Conservation (phyloP, 2,329 filamentous ascomycete genomes). For the Trichophaea hybrida region DNA sequence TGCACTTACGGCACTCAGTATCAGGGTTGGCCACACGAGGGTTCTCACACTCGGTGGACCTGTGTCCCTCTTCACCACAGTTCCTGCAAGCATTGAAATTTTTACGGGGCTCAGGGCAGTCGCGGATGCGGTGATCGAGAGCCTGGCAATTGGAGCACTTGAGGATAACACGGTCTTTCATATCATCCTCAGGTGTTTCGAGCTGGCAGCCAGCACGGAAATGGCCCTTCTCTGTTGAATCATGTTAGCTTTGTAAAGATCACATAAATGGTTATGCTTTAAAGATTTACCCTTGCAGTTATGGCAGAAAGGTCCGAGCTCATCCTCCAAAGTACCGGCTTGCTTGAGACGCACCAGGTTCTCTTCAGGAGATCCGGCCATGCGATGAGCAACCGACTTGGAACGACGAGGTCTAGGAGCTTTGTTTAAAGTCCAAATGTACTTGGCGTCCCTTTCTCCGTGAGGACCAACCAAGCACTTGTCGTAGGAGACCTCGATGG, state of each 20-base stretch:
- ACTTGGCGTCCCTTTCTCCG: slow-evolving; percentile 51
- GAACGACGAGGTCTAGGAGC: slow-evolving; percentile 43
- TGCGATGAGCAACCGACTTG: slow-evolving; percentile 31
- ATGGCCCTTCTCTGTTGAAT: slow-evolving; percentile 44
- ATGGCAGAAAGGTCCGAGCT: slow-evolving; percentile 44
- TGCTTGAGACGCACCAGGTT: slow-evolving; percentile 50
- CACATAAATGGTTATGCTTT: not conserved
- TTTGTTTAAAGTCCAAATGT: slow-evolving; percentile 48
- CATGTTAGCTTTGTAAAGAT: not conserved
- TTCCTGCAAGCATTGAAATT: slow-evolving; percentile 27
- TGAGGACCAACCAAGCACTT: slow-evolving; percentile 60
- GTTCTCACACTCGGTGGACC: slow-evolving; percentile 34
- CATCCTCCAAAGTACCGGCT: slow-evolving; percentile 49
- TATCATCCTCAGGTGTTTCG: slow-evolving; percentile 41
- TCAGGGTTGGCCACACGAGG: slow-evolving; percentile 44
- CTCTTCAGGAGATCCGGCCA: slow-evolving; percentile 42
- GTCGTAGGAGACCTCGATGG: slow-evolving; percentile 42
- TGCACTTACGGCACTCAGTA: slow-evolving; percentile 52
- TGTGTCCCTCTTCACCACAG: slow-evolving; percentile 25
- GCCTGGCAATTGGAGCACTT: slow-evolving; percentile 52
- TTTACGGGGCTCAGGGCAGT: slow-evolving; percentile 39
- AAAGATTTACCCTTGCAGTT: slow-evolving; percentile 40
- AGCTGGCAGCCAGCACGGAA: slow-evolving; percentile 41
- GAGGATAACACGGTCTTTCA: slow-evolving; percentile 32
- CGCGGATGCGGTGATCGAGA: slow-evolving; percentile 51